These are phyloP conservation scores for Acanthamoeba royreba DNA, from an alignment of 208 protist genomes.

Conservation along the genomic window DNA sequence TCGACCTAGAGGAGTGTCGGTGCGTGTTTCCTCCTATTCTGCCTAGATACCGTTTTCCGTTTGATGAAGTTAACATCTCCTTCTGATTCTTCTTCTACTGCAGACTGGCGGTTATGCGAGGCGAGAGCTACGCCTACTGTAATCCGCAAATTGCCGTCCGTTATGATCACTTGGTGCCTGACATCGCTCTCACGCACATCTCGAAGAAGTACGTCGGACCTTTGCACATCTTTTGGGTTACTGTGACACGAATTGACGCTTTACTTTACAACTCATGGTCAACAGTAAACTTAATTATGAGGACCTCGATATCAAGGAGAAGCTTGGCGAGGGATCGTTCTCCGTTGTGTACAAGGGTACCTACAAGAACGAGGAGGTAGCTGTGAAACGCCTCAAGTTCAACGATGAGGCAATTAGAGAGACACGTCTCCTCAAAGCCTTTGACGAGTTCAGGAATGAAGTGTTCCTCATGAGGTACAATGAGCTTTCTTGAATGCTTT, in stretches of 20 bases:
- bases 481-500: background rate
- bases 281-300: slow-evolving; percentile 30
- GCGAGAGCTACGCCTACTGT: background rate
- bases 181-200: background rate
- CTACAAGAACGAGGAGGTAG: slow-evolving; percentile 35
- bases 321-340: slow-evolving; percentile 50
- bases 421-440: slow-evolving; percentile 7
- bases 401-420: background rate
- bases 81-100: too few relatives aligned
- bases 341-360: slow-evolving; percentile 52
- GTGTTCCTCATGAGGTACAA: slow-evolving; percentile 44
- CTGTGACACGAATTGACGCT: background rate
- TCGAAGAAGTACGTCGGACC: background rate
- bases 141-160: background rate
- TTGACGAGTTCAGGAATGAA: slow-evolving; percentile 61
- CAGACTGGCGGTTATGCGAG: background rate
- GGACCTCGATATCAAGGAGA: slow-evolving; percentile 18
- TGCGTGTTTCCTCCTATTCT: background rate
- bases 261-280: background rate
- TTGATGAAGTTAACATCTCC: background rate
- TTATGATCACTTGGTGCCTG: slow-evolving; percentile 24
- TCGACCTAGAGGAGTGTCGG: background rate
- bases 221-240: background rate
- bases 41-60: background rate
- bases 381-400: background rate